Evolutionary conservation across 371 early-diverging fungal genomes (phyloP).

Genomic region (Circinella minor): DNA sequence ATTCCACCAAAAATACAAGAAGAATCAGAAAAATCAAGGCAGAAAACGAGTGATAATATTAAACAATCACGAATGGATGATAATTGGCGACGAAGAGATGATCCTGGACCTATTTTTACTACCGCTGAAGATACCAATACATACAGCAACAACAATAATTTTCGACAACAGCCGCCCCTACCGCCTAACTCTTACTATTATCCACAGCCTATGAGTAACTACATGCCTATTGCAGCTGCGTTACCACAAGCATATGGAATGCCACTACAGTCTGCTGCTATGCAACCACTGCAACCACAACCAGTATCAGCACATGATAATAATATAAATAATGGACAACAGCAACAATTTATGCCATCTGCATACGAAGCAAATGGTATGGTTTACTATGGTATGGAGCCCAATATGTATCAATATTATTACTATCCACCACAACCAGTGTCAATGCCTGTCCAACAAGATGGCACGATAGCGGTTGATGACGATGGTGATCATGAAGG

Average conservation of each 20-base stretch:
- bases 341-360: slow-evolving; percentile 11
- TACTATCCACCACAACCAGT: slow-evolving; percentile 19
- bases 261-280: slow-evolving; percentile 25
- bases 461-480: neutral
- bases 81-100: slow-evolving; percentile 26
- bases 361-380: slow-evolving; percentile 47
- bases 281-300: slow-evolving; percentile 14
- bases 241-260: slow-evolving; percentile 22
- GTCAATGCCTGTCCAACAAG: slow-evolving; percentile 14
- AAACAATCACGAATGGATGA: slow-evolving; percentile 15
- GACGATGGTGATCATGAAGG: slow-evolving; percentile 10
- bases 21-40: too few species aligned
- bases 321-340: slow-evolving; percentile 3
- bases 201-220: slow-evolving; percentile 15
- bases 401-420: slow-evolving; percentile 32
- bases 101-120: neutral
- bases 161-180: neutral
- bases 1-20: too few species aligned
- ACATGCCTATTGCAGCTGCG: slow-evolving; percentile 13
- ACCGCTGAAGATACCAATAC: neutral
- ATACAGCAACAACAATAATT: too few species aligned
- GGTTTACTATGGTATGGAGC: slow-evolving; percentile 43
- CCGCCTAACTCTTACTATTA: slow-evolving; percentile 15
- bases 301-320: slow-evolving; percentile 8
- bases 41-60: too few species aligned